Conservation (phyloP, 164 flowering plant species). For the Berberis thunbergii region DNA sequence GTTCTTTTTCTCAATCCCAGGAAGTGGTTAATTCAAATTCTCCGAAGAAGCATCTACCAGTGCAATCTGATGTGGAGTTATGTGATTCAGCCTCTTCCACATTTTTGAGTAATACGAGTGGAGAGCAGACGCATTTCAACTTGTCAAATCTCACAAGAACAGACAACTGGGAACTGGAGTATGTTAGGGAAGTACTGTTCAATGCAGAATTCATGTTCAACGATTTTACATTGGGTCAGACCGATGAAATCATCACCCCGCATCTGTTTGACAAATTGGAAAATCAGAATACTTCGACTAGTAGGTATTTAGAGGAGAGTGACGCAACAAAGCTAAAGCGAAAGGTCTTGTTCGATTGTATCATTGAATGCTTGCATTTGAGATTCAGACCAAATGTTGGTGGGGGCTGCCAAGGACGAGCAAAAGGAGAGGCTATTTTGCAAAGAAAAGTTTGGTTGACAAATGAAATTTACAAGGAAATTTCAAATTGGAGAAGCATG, state of each 20-base stretch:
- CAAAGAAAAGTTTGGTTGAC: too few species aligned
- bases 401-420: too few species aligned
- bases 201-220: constrained; percentile 47
- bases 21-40: constrained; percentile 23
- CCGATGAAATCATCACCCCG: constrained; percentile 44
- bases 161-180: constrained; percentile 48
- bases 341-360: constrained; percentile 31
- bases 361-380: too few species aligned
- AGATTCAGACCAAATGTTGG: too few species aligned
- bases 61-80: constrained; percentile 50
- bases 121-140: constrained; percentile 9
- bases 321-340: constrained; percentile 23
- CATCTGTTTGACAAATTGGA: constrained; percentile 62
- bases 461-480: too few species aligned
- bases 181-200: constrained; percentile 43
- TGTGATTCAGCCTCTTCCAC: constrained; percentile 82
- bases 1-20: constrained; percentile 38
- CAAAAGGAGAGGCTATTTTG: too few species aligned
- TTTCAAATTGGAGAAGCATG: too few species aligned
- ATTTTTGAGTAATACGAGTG: constrained; percentile 13
- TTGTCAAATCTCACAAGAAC: constrained; percentile 9
- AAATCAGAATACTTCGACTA: constrained; percentile 20
- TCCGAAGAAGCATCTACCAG: constrained; percentile 16
- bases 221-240: constrained; percentile 45
- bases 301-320: constrained; percentile 8